Evolutionary conservation across 2,329 filamentous ascomycete species (phyloP).

Genomic region (Tolypocladium endophyticum): DNA sequence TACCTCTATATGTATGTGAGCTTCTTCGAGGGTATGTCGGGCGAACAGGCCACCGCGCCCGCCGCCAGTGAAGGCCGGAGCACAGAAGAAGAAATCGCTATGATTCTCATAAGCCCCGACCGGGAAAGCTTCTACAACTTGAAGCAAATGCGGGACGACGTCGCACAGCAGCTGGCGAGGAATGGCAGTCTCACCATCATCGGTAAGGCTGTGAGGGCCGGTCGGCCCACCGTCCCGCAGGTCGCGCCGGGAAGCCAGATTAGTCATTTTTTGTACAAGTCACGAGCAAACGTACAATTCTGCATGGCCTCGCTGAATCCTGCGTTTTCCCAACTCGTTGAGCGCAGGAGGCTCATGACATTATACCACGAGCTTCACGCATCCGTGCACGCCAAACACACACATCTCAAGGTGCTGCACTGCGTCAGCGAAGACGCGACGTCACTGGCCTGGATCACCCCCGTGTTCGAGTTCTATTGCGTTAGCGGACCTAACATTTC

Average conservation of each 20-base stretch:
- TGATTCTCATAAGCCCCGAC: conserved; percentile 84
- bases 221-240: conserved; percentile 61
- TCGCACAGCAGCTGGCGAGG: conserved; percentile 59
- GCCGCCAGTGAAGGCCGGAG: conserved; percentile 49
- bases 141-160: conserved; percentile 58
- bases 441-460: conserved; percentile 82
- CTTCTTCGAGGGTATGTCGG: conserved; percentile 59
- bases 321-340: conserved; percentile 47
- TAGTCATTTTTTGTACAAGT: conserved; percentile 94
- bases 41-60: conserved; percentile 28
- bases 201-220: conserved; percentile 55
- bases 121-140: conserved; percentile 91
- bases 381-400: conserved; percentile 72
- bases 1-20: conserved; percentile 99
- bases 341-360: conserved; percentile 64
- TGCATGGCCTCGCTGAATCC: conserved; percentile 76
- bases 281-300: conserved; percentile 88
- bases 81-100: conserved; percentile 70
- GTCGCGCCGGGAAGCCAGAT: conserved; percentile 72
- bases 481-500: conserved; percentile 69
- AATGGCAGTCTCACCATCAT: conserved; percentile 70
- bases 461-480: conserved; percentile 87
- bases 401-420: conserved; percentile 80
- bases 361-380: conserved; percentile 80
- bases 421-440: conserved; percentile 64